Evolutionary conservation across 352 stramenopile genomes (phyloP).

Genomic region (Phytophthora rubi): DNA sequence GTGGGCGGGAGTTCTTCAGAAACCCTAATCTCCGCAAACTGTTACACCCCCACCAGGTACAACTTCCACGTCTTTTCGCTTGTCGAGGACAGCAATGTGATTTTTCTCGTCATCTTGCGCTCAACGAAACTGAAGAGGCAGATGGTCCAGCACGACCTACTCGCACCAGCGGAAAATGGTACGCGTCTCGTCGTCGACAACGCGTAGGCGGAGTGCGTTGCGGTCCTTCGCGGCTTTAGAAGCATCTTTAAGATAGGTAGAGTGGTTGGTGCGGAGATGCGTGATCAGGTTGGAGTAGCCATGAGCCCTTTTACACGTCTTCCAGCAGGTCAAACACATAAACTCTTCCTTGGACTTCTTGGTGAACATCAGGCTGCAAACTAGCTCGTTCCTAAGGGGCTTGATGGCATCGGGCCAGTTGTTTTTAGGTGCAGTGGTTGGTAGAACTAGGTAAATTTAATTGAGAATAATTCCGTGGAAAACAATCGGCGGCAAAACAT

Average conservation of each 20-base stretch:
- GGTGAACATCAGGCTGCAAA: constrained; percentile 10
- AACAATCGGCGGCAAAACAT: too few species aligned
- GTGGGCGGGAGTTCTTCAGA: not conserved
- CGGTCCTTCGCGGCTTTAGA: constrained; percentile 4
- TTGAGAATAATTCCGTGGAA: too few species aligned
- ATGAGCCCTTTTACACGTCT: constrained; percentile 9
- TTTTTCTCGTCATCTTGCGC: constrained; percentile 9
- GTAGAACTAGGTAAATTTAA: constrained; percentile 2
- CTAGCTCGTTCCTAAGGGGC: constrained; percentile 1
- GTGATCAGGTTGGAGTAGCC: constrained; percentile 13
- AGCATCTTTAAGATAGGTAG: constrained; percentile 7
- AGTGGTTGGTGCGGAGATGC: constrained; percentile 10
- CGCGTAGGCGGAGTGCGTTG: constrained; percentile 4
- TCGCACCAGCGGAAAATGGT: constrained; percentile 9
- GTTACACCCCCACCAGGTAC: constrained; percentile 5
- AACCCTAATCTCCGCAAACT: constrained; percentile 8
- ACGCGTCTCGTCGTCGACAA: constrained; percentile 8
- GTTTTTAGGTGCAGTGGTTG: not conserved
- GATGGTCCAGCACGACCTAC: constrained; percentile 2
- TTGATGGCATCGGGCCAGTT: not conserved
- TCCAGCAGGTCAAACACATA: constrained; percentile 8
- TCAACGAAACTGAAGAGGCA: constrained; percentile 1
- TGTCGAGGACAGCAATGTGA: not conserved
- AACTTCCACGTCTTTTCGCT: constrained; percentile 8
- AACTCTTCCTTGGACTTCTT: constrained; percentile 11